phyloP scores from a whole-genome alignment of 108 stramenopile species.

The Skeletonema marinoi region DNA sequence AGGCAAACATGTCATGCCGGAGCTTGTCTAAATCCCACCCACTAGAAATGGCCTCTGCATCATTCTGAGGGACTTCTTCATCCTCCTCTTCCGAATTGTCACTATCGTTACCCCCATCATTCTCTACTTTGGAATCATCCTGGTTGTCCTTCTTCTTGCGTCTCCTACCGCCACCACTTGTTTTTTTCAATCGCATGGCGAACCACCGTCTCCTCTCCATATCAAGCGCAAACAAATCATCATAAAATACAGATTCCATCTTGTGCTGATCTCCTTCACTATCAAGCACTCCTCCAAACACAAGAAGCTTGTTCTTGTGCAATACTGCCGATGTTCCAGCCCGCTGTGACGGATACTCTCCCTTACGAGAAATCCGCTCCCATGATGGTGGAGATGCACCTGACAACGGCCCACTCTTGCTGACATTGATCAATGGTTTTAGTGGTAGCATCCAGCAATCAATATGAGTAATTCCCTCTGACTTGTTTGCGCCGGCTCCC shows the following conservation, averaged over 20 bases:
- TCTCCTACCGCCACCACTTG: constrained; percentile 49
- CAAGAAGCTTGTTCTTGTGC: constrained; percentile 66
- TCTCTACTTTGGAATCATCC: constrained; percentile 35
- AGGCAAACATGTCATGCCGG: constrained; percentile 88
- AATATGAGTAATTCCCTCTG: constrained; percentile 81
- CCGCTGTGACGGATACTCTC: constrained; percentile 68
- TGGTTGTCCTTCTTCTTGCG: constrained; percentile 43
- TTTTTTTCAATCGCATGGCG: constrained; percentile 65
- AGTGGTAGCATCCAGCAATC: constrained; percentile 87
- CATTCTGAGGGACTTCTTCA: constrained; percentile 22
- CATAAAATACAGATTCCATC: constrained; percentile 83
- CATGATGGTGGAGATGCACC: constrained; percentile 65
- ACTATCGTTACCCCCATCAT: constrained; percentile 42
- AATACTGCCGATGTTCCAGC: constrained; percentile 70
- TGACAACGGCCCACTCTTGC: constrained; percentile 14
- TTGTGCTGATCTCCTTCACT: constrained; percentile 77
- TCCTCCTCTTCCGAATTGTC: constrained; percentile 43
- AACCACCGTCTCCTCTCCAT: constrained; percentile 88
- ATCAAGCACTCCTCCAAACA: constrained; percentile 89
- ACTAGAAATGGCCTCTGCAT: constrained; percentile 33
- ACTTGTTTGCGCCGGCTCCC: constrained; percentile 12
- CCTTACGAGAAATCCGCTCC: constrained; percentile 76
- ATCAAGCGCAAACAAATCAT: constrained; percentile 85
- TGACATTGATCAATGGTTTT: constrained; percentile 63
- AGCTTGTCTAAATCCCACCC: constrained; percentile 87